These are phyloP conservation scores for Nephelium lappaceum DNA, from an alignment of 345 rosid genomes.

Conservation along the genomic window DNA sequence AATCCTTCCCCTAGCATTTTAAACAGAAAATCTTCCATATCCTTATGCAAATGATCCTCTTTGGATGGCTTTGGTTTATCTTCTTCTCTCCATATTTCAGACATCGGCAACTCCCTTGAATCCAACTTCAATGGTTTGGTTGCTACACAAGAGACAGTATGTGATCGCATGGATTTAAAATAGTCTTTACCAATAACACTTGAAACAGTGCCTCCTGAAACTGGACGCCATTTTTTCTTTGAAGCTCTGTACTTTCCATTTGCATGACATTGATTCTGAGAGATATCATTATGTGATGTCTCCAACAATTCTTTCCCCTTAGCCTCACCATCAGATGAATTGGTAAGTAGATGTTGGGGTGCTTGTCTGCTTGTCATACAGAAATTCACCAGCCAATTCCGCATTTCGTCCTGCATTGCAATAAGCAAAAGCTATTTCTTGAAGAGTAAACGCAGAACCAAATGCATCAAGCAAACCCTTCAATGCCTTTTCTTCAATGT, in stretches of 20 bases:
- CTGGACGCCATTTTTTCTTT: conserved; percentile 45
- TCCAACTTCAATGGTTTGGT: conserved; percentile 58
- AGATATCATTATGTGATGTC: conserved; percentile 17
- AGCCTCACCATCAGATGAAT: conserved; percentile 22
- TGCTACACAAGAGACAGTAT: conserved; percentile 28
- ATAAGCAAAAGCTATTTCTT: conserved; percentile 53
- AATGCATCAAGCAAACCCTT: conserved; percentile 46
- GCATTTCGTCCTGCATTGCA: conserved; percentile 38
- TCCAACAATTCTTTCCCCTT: conserved; percentile 20
- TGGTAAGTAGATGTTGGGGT: conserved; percentile 19
- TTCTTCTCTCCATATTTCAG: conserved; percentile 40
- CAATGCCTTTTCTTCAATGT: conserved; percentile 41
- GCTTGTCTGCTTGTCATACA: conserved; percentile 33
- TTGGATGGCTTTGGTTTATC: conserved; percentile 13
- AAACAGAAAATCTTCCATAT: conserved; percentile 52
- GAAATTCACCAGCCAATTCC: conserved; percentile 41
- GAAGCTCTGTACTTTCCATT: conserved; percentile 33
- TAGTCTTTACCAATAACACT: conserved; percentile 50
- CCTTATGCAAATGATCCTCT: conserved; percentile 34
- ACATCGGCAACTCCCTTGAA: conserved; percentile 30
- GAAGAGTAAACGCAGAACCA: conserved; percentile 40
- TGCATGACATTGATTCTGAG: conserved; percentile 18
- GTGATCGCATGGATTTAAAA: conserved; percentile 29
- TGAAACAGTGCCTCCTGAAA: conserved; percentile 56
- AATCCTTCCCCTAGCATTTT: conserved; percentile 57